Evolutionary conservation across 2,329 filamentous ascomycete genomes (phyloP), one percentile per base, ranked within the genome.

Genomic region (Diaporthe velutina): DNA sequence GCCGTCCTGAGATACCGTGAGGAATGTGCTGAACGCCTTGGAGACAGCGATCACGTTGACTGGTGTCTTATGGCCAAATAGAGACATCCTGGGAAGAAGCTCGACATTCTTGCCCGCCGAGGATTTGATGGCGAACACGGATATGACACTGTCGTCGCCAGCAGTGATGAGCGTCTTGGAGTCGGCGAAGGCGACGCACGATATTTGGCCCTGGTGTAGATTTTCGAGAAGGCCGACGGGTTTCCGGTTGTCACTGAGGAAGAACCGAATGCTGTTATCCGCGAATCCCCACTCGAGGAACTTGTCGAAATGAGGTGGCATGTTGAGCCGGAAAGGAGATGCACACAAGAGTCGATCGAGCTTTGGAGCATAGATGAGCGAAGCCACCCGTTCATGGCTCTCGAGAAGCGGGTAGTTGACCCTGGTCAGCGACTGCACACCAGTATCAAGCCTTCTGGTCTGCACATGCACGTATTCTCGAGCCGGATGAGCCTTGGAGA

Each of bases 241-340:
- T 85, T 95, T 96, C 80, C 94, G 93, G 74, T 91, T 94, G 78
- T 98, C 95, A 64, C 93, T 92, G 73, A 93, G 91, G 84, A 95
- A 98, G 86, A 99, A 98, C 5, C 97, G 93, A 38, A 99, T 90
- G 78, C 95, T 97, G 79, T 94, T 95, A 83, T 99, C 97, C 0
- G 95, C 94, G 79, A 97, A 98, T 1, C 96, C 96, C 96, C 96
- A 98, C 84, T 98, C 95, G 78, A 98, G 90, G 80, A 95, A 98
- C 79, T 95, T 95, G 83, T 98, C 96, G 80, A 95, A 98, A 67
- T 87, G 86, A 0, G 96, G 96, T 0, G 96, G 94, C 17, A 98
- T 92, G 80, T 98, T 97, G 55, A 98, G 88, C 28, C 95, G 90
- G 83, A 98, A 95, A 0, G 95, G 92, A 22, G 94, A 94, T 4